Evolutionary conservation across 164 flowering plant genomes (phyloP).

Genomic region (Malania oleifera): DNA sequence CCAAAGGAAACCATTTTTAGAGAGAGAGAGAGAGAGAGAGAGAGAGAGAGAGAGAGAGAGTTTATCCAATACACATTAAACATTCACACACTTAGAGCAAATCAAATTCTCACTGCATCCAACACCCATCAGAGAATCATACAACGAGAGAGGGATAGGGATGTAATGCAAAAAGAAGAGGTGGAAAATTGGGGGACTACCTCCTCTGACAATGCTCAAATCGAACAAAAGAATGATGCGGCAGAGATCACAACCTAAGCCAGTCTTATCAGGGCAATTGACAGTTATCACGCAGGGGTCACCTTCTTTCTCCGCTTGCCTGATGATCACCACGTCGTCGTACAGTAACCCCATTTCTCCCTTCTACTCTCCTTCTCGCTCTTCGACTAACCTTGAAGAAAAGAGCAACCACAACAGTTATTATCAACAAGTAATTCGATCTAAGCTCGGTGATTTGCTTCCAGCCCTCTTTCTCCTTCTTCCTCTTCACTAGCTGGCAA

Average conservation of each 20-base stretch:
- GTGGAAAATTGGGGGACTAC: no score
- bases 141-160: not conserved
- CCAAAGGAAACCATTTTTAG: no score
- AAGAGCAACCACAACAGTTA: no score
- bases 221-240: conserved; percentile 61
- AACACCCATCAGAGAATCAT: conserved; percentile 4
- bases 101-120: not conserved
- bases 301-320: conserved; percentile 47
- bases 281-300: conserved; percentile 56
- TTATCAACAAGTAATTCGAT: no score
- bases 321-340: conserved; percentile 58
- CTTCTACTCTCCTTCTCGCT: conserved; percentile 1
- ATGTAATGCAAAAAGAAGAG: no score
- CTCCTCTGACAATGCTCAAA: conserved; percentile 52
- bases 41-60: no score
- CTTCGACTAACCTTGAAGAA: not conserved
- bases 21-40: no score
- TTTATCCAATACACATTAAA: no score
- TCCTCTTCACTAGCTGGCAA: no score
- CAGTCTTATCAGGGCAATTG: conserved; percentile 71
- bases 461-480: no score
- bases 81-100: no score
- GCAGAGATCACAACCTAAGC: conserved; percentile 67
- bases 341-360: conserved; percentile 43
- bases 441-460: no score